Conservation (phyloP, 148 eudicot species). For the Spergularia bocconei region DNA sequence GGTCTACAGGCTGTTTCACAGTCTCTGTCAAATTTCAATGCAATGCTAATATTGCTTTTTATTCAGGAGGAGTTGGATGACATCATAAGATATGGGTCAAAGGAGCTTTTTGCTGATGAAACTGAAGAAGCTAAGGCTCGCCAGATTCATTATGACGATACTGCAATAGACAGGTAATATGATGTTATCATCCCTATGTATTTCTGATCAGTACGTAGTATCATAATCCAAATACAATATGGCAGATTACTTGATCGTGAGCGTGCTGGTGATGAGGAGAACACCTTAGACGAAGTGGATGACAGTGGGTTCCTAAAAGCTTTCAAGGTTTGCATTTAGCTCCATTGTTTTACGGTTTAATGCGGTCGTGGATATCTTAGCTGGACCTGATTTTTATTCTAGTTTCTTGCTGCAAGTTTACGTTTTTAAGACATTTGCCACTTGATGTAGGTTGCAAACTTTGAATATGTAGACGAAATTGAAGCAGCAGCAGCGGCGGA, state of each 20-base stretch:
- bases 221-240: conserved; percentile 5
- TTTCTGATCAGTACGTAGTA: conserved; percentile 9
- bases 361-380: conserved; percentile 1
- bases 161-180: conserved; percentile 79
- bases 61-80: conserved; percentile 93
- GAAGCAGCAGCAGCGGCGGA: conserved; percentile 69
- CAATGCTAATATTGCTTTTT: conserved; percentile 18
- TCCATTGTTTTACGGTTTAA: not conserved
- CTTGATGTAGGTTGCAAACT: conserved; percentile 79
- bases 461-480: conserved; percentile 79
- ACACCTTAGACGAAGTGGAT: conserved; percentile 74
- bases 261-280: conserved; percentile 79
- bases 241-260: conserved; percentile 85
- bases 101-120: conserved; percentile 90
- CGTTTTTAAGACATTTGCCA: not conserved
- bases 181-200: conserved; percentile 3
- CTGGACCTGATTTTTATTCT: not conserved
- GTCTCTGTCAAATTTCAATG: not conserved
- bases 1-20: not conserved
- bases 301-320: conserved; percentile 87
- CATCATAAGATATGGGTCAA: conserved; percentile 95
- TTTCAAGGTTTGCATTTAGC: conserved; percentile 61
- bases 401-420: conserved; percentile 3
- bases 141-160: conserved; percentile 95
- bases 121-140: conserved; percentile 93